Base-by-base conservation (phyloP, 106 monocot species). In the Hemerocallis citrina region DNA sequence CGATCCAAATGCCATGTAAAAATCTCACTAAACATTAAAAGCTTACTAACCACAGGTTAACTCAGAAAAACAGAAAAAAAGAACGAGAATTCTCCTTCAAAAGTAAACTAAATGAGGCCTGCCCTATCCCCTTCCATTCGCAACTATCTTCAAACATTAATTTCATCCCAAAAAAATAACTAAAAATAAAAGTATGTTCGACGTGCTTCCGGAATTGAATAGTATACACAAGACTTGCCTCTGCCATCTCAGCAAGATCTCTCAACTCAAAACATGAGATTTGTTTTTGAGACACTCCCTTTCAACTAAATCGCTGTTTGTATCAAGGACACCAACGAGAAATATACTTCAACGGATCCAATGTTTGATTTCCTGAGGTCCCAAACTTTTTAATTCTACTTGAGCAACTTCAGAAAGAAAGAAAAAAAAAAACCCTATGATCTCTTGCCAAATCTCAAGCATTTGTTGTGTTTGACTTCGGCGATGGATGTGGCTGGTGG, bases 401-500 rank as follows among this genome's bases (percentile, higher is more conserved):
- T 8, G 22, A 36, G 50, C 33, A 55, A 72, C 59, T 58, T n/a
- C n/a, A n/a, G n/a, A n/a, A n/a, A n/a, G n/a, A n/a, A n/a, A 57
- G 57, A 24, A 7, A 35, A 57, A 31, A 23, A 24, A 3, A 10
- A 52, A 34, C 14, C 12, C 27, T 13, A n/a, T n/a, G n/a, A 59
- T 59, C 59, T 77, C 78, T 75, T 80, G n/a, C 79, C 81, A 74
- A 93, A 93, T 89, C 82, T 93, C 68, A 93, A 81, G 61, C 94
- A 89, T 64, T 89, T 94, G 69, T 86, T 89, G 69, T 83, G 78
- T 57, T 86, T 94, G 19, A 70, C 50, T 68, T 77, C 83, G 3
- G 72, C 55, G 34, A 82, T 79, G 33, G 49, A 77, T 21, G 71
- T 71, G 25, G 39, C 23, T 21, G 63, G 66, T 6, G 57, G 55